Base-by-base conservation (phyloP, 1,139 yeast genomes). In the Taphrina communis region DNA sequence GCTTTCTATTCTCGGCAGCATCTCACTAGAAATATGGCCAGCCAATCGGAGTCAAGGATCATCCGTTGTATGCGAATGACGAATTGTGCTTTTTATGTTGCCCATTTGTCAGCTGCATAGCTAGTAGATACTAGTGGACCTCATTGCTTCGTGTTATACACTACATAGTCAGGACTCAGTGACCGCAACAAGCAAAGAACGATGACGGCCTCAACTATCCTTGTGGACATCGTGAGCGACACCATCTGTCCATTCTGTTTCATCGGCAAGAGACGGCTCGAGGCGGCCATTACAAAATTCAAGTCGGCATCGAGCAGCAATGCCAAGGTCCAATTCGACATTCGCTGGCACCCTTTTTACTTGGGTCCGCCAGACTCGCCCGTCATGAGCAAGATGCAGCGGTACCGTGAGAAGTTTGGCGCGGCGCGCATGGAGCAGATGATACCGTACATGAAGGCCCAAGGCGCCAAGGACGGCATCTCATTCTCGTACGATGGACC, bases 161-260 rank as follows among this genome's bases (percentile, higher is more conserved):
- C 2, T 25, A 17, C 31, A 25, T 25, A 25, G 31, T 4, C 31
- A 25, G 31, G 31, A 25, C 31, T 4, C 31, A 25, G 2, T 4
- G 31, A 25, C 4, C 2, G 31, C 2, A 25, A 25, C 31, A 25
- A 25, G 4, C 31, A 25, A 25, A 44, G 5, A 19, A 17, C 48
- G 8, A 44, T 44, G 48, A 17, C 48, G 8, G 48, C 58, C 14
- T 31, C 38, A n/a, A 57, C 61, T 3, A 63, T 71, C 17, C 63
- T 68, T 1, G 69, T 71, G 42, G 63, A 66, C 11, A 69, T 71
- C 46, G 53, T 71, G 25, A 69, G 71, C 9, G 72, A 71, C 66
- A 71, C 69, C 31, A 63, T 71, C 61, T 71, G 72, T 42, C 72
- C 72, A n/a, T 71, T 71, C 70, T 71, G 72, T 68, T 70, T 65